These are phyloP conservation scores for Paecilomyces fulvus DNA, from an alignment of 2,329 filamentous ascomycete species.

Conservation along the genomic window DNA sequence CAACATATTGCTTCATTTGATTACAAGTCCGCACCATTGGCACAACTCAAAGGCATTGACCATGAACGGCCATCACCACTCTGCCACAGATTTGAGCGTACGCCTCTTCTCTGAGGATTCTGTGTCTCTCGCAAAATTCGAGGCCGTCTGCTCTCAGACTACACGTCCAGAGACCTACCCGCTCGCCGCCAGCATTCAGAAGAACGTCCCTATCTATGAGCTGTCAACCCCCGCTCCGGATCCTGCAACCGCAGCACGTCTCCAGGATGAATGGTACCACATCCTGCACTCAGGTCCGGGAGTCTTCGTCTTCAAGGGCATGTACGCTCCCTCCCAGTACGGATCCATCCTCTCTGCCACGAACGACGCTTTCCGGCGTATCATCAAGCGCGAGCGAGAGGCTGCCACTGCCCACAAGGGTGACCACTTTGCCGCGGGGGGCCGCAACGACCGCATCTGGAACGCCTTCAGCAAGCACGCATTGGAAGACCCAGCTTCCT, in stretches of 20 bases:
- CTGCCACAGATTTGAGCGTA: not conserved
- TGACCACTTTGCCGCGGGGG: slow-evolving; percentile 52
- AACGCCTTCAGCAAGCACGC: slow-evolving; percentile 58
- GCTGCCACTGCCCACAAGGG: slow-evolving; percentile 33
- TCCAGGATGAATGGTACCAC: slow-evolving; percentile 55
- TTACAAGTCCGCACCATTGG: not conserved
- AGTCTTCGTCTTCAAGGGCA: slow-evolving; percentile 49
- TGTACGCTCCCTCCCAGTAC: slow-evolving; percentile 37
- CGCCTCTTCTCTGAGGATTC: slow-evolving; percentile 11
- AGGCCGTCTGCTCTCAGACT: slow-evolving; percentile 36
- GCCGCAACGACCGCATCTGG: slow-evolving; percentile 55
- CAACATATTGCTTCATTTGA: not conserved
- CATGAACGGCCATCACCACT: not conserved
- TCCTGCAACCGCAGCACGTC: slow-evolving; percentile 20
- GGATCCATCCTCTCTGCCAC: slow-evolving; percentile 35
- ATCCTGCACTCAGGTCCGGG: slow-evolving; percentile 50
- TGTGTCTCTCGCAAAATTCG: slow-evolving; percentile 38
- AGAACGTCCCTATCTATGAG: slow-evolving; percentile 51
- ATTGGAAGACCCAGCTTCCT: slow-evolving; percentile 43
- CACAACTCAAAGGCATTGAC: not conserved
- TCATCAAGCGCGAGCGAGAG: slow-evolving; percentile 40
- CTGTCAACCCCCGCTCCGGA: slow-evolving; percentile 31
- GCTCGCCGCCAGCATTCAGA: slow-evolving; percentile 35
- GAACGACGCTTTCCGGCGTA: slow-evolving; percentile 40
- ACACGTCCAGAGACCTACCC: slow-evolving; percentile 37